Base-by-base conservation (phyloP, 2,329 filamentous ascomycete species). In the Talaromyces pinophilus region DNA sequence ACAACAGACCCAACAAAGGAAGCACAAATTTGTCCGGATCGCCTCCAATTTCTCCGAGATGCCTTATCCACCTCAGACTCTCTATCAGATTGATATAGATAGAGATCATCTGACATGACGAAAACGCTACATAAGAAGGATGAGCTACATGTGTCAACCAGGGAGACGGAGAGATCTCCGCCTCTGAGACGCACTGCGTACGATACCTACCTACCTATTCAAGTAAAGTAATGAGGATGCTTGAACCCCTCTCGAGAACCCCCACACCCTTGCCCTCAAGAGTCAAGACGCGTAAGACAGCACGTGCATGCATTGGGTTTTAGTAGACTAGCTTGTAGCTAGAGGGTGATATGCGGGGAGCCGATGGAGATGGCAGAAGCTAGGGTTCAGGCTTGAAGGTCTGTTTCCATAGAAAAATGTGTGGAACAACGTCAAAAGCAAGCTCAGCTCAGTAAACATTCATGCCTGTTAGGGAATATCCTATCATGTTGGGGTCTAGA, bases 11-110 rank as follows among this genome's bases (percentile, higher is more conserved):
- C 19, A n/a, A 13, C 19, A 28, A 7, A 4, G 13, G 13, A 1
- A 38, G 35, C 13, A 52, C 38, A 13, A 17, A 46, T 42, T 44
- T 60, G 22, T 60, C 57, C 38, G 22, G 35, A 38, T 42, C 1
- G 25, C 19, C 13, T 5, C 57, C 40, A 42, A 60, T 44, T 60
- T 60, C 40, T 60, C 40, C 57, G 57, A 60, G 25, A 10, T n/a
- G 7, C 4, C 5, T n/a, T 60, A 44, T 11, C 38, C 22, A 44
- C 22, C 22, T 13, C 1, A 52, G 13, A 5, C 17, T 52, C 28
- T 28, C 11, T 22, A 15, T 11, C 10, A 10, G 44, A 48, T 2
- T 11, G 25, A 35, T 15, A 38, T 15, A 30, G 13, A 3, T 35
- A 15, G 6, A 13, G 13, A 55, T 55, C 52, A 55, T 55, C 30